phyloP scores from a whole-genome alignment of 805 yeast species.

The Kazachstania martiniae region DNA sequence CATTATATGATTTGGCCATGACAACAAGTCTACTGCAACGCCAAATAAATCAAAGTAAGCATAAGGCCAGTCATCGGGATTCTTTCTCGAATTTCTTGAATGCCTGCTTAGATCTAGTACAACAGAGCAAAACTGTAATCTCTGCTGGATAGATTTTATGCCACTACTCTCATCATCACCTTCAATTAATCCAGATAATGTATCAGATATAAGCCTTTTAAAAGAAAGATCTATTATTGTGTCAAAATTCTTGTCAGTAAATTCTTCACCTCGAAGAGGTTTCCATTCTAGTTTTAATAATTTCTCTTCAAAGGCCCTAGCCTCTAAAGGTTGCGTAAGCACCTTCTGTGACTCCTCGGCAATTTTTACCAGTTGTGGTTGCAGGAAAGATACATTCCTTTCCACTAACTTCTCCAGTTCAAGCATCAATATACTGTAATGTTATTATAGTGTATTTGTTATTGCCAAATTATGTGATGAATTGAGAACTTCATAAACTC shows the following conservation, averaged over 20 bases:
- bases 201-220: constrained; percentile 11
- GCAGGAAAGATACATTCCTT: too few species aligned
- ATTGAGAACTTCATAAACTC: too few species aligned
- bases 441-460: too few species aligned
- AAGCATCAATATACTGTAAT: too few species aligned
- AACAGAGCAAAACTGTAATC: constrained; percentile 7
- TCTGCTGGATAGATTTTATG: too few species aligned
- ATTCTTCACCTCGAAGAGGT: constrained; percentile 3
- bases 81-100: constrained; percentile 10
- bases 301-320: constrained; percentile 2
- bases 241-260: constrained; percentile 6
- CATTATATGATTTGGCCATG: constrained; percentile 17
- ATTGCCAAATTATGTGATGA: too few species aligned
- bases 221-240: constrained; percentile 8
- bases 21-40: constrained; percentile 11
- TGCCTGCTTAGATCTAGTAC: constrained; percentile 21
- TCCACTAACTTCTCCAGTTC: too few species aligned
- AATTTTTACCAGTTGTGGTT: too few species aligned
- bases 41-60: constrained; percentile 18
- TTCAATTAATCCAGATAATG: too few species aligned
- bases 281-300: constrained; percentile 10
- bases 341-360: too few species aligned
- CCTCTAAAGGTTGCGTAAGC: too few species aligned
- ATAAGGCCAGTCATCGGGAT: constrained; percentile 12
- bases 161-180: too few species aligned